Base-by-base conservation (phyloP, 331 rosid species). In the Dryas integrifolia region DNA sequence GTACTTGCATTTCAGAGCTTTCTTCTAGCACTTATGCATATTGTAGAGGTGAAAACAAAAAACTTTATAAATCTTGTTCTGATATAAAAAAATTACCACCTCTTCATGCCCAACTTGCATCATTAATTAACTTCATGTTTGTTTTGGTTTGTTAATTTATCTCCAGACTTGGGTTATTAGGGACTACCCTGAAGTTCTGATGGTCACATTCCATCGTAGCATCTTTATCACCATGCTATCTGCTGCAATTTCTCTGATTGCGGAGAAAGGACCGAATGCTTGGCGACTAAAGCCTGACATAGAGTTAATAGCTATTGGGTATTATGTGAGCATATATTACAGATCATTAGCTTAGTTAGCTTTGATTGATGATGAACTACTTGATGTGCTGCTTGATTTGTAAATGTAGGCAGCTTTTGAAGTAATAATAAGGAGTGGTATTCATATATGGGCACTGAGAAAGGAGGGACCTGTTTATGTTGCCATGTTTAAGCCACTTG, bases 401-500 rank as follows among this genome's bases (percentile, higher is more conserved):
- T 30, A 30, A 30, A 30, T 30, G 35, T 15, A 75, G 83, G 83
- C 76, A 21, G 24, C 55, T 30, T 73, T 79, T 47, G 39, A 61
- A 18, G 60, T 73, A 14, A 13, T 78, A 30, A 9, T 64, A 3
- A 77, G 86, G 77, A 65, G 9, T 51, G 58, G 50, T 55, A 73
- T 85, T 41, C 9, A 24, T 44, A 6, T 66, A 69, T 79, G 84
- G 86, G 86, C 84, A 7, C 8, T 75, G 46, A 67, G 82, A 7
- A 79, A 63, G 73, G 79, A 80, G 24, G 86, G 88, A 3, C 79
- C 86, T 7, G 44, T 85, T 4, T 79, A 45, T 79, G 84, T 79
- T 39, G 77, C 84, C 21, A 82, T 79, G 86, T 85, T 85, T 43
- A 41, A 0, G 47, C 88, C 88, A 47, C 68, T 85, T 58, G 84